phyloP scores from a whole-genome alignment of 345 rosid species.

The Noccaea bulbosa region DNA sequence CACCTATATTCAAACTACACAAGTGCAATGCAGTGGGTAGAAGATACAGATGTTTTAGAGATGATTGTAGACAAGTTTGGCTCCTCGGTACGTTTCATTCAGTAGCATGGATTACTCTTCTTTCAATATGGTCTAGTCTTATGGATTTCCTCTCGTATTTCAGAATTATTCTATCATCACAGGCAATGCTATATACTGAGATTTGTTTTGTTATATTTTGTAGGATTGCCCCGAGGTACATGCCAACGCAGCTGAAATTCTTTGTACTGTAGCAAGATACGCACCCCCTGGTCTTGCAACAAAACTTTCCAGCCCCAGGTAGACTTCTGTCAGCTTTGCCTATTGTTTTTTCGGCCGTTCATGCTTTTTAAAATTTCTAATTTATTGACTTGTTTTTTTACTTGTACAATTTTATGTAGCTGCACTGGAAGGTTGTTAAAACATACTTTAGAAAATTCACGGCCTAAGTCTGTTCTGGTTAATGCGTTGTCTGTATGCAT shows the following conservation, averaged over 20 bases:
- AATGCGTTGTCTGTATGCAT: slow-evolving; percentile 87
- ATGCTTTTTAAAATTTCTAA: slow-evolving; percentile 13
- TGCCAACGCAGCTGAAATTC: slow-evolving; percentile 91
- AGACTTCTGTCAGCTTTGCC: slow-evolving; percentile 35
- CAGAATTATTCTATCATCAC: background rate
- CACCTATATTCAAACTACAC: slow-evolving; percentile 71
- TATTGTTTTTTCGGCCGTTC: slow-evolving; percentile 12
- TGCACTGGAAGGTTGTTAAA: slow-evolving; percentile 79
- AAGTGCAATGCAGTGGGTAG: slow-evolving; percentile 87
- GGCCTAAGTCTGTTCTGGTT: slow-evolving; percentile 89
- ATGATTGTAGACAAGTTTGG: slow-evolving; percentile 92
- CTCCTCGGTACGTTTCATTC: slow-evolving; percentile 71
- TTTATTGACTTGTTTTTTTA: slow-evolving; percentile 11
- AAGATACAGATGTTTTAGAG: slow-evolving; percentile 80
- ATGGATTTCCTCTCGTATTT: slow-evolving; percentile 13
- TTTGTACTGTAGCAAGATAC: slow-evolving; percentile 80
- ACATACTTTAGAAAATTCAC: slow-evolving; percentile 81
- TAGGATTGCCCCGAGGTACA: slow-evolving; percentile 95
- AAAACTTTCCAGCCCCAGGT: slow-evolving; percentile 82
- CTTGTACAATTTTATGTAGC: slow-evolving; percentile 49
- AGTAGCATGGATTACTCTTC: slow-evolving; percentile 16
- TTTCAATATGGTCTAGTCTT: slow-evolving; percentile 21
- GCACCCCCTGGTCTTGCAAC: slow-evolving; percentile 86
- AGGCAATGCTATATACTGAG: slow-evolving; percentile 17
- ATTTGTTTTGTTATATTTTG: slow-evolving; percentile 17